Evolutionary conservation across 2,329 filamentous ascomycete genomes (phyloP).

Genomic region (Clonostachys byssicola): DNA sequence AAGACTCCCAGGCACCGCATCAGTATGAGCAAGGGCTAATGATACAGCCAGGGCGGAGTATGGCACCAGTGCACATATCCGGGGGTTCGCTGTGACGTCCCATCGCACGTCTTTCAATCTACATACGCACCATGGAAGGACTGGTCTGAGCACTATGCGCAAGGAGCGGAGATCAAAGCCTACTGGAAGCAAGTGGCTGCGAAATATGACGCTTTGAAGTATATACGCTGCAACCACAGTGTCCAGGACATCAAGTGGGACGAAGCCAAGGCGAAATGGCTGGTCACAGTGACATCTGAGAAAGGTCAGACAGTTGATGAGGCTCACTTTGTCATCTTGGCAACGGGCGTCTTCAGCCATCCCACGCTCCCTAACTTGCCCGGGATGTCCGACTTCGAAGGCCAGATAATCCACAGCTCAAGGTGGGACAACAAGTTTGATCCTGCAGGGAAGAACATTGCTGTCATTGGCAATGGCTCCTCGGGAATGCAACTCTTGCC

Average conservation of each 20-base stretch:
- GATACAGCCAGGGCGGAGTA: too few relatives aligned
- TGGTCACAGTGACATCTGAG: too few relatives aligned
- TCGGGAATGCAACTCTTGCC: constrained; percentile 50
- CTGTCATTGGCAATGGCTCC: constrained; percentile 52
- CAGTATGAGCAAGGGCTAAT: too few relatives aligned
- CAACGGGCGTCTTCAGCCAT: neutral
- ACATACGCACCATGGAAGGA: constrained; percentile 64
- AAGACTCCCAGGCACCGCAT: constrained; percentile 14
- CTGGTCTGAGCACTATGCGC: constrained; percentile 66
- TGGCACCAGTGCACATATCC: too few relatives aligned
- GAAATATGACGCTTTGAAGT: too few relatives aligned
- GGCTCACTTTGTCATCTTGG: constrained; percentile 7
- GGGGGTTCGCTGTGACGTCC: constrained; percentile 27
- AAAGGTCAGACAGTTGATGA: constrained; percentile 36
- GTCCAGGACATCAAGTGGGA: neutral
- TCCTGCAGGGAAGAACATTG: constrained; percentile 43
- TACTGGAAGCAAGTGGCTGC: too few relatives aligned
- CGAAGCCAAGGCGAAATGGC: neutral
- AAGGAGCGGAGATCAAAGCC: constrained; percentile 51
- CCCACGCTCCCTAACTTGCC: constrained; percentile 49
- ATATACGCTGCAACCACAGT: too few relatives aligned
- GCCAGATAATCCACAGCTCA: constrained; percentile 46
- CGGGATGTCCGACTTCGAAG: constrained; percentile 38
- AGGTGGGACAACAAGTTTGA: constrained; percentile 45
- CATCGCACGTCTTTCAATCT: constrained; percentile 66